Conservation (phyloP, 768 basidiomycete species). For the Pisolithus albus region DNA sequence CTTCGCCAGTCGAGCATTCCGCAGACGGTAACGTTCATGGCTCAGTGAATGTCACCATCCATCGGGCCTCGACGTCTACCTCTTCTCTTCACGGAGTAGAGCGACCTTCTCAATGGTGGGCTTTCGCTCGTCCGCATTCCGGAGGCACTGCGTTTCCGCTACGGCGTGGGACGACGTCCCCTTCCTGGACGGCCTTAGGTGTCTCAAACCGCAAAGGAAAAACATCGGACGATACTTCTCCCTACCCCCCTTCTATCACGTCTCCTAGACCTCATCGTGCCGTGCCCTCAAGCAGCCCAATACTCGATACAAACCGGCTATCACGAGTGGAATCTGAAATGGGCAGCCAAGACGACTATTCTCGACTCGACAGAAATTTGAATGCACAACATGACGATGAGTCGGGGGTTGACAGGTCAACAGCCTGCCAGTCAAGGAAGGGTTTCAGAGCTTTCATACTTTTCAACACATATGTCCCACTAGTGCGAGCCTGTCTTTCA, state of each 20-base stretch:
- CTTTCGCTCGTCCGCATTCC: slow-evolving; percentile 55
- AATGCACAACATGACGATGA: slow-evolving; percentile 19
- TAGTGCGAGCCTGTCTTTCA: slow-evolving; percentile 41
- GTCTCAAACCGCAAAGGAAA: slow-evolving; percentile 8
- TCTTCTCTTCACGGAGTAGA: slow-evolving; percentile 34
- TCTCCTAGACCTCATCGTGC: slow-evolving; percentile 37
- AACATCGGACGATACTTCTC: slow-evolving; percentile 14
- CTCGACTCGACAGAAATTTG: slow-evolving; percentile 3
- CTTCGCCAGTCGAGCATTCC: slow-evolving; percentile 50
- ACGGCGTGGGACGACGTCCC: slow-evolving; percentile 2
- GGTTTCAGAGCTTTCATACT: slow-evolving; percentile 63
- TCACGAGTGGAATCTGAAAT: slow-evolving; percentile 8
- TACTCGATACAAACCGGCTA: slow-evolving; percentile 62
- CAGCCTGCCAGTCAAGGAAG: slow-evolving; percentile 27
- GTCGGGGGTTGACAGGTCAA: slow-evolving; percentile 22
- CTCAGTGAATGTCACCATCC: slow-evolving; percentile 28
- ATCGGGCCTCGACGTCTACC: slow-evolving; percentile 39
- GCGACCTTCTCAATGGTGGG: slow-evolving; percentile 60
- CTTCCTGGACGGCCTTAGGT: neutral
- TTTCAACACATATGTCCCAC: slow-evolving; percentile 68
- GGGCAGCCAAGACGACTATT: slow-evolving; percentile 11
- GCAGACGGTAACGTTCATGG: slow-evolving; percentile 32
- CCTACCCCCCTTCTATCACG: slow-evolving; percentile 16
- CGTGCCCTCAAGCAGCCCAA: slow-evolving; percentile 50
- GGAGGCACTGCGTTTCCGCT: slow-evolving; percentile 15